These are phyloP conservation scores for Xylaria bambusicola DNA, from an alignment of 495 filamentous ascomycete species.

Conservation along the genomic window DNA sequence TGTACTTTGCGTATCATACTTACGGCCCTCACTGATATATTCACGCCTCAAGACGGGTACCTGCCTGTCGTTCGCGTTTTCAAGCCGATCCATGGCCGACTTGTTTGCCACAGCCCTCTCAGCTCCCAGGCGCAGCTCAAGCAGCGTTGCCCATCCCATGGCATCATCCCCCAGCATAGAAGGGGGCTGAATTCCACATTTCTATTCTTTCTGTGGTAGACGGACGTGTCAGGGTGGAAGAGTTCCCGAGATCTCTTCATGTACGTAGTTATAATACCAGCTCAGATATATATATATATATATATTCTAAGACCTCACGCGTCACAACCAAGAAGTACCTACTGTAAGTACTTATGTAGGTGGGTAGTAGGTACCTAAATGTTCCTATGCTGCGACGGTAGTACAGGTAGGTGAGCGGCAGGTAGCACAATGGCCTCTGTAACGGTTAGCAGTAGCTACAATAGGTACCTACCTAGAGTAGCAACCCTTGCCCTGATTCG, in stretches of 20 bases:
- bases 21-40: no score
- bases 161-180: not conserved
- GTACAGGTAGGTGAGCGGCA: no score
- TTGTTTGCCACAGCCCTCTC: conserved; percentile 9
- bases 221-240: not conserved
- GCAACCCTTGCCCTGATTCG: not conserved
- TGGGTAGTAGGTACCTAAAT: no score
- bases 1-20: no score
- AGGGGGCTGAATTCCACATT: conserved; percentile 9
- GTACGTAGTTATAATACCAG: no score
- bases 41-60: not conserved
- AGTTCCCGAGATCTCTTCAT: not conserved
- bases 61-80: not conserved
- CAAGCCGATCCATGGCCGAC: not conserved
- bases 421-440: no score
- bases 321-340: no score
- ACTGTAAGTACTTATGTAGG: no score
- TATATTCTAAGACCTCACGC: no score
- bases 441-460: not conserved
- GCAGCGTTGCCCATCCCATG: not conserved
- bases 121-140: conserved; percentile 1
- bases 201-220: not conserved
- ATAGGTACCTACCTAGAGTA: no score
- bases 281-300: no score
- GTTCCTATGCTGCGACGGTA: not conserved